A percentile compares a stretch with the other conserved stretches of the same genome.
phyloP scores from a whole-genome alignment of 2,329 filamentous ascomycete genomes.

The Furcasterigmium furcatum region DNA sequence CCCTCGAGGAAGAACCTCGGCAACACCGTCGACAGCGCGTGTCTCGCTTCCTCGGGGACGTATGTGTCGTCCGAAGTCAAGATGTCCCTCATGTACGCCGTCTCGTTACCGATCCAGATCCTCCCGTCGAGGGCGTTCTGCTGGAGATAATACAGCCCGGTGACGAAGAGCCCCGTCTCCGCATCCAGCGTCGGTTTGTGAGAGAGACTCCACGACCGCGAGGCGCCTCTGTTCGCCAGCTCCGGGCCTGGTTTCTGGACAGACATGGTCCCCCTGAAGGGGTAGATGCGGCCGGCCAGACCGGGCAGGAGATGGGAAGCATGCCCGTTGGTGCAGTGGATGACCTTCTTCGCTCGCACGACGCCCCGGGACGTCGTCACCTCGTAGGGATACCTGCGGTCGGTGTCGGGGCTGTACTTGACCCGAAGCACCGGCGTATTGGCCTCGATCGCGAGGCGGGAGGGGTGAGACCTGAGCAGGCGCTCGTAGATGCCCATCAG shows the following conservation, averaged over 20 bases:
- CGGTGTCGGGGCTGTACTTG: background rate
- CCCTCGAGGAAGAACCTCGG: slow-evolving; percentile 5
- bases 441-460: slow-evolving; percentile 22
- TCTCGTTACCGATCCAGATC: slow-evolving; percentile 10
- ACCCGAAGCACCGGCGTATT: slow-evolving; percentile 23
- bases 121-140: background rate
- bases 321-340: slow-evolving; percentile 39
- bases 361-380: slow-evolving; percentile 30
- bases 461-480: slow-evolving; percentile 20
- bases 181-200: background rate
- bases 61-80: slow-evolving; percentile 5
- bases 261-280: slow-evolving; percentile 38
- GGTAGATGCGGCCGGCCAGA: slow-evolving; percentile 30
- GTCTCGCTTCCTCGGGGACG: background rate
- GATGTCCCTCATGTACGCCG: slow-evolving; percentile 4
- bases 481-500: slow-evolving; percentile 27
- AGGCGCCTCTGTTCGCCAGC: slow-evolving; percentile 7
- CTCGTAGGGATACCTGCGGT: slow-evolving; percentile 16
- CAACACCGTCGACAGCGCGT: background rate
- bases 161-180: background rate
- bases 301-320: slow-evolving; percentile 34
- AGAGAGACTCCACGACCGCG: slow-evolving; percentile 12
- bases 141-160: slow-evolving; percentile 10
- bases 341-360: slow-evolving; percentile 26
- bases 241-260: slow-evolving; percentile 26